Evolutionary conservation across 75 land plant species (phyloP).

Genomic region (Larix kaempferi): DNA sequence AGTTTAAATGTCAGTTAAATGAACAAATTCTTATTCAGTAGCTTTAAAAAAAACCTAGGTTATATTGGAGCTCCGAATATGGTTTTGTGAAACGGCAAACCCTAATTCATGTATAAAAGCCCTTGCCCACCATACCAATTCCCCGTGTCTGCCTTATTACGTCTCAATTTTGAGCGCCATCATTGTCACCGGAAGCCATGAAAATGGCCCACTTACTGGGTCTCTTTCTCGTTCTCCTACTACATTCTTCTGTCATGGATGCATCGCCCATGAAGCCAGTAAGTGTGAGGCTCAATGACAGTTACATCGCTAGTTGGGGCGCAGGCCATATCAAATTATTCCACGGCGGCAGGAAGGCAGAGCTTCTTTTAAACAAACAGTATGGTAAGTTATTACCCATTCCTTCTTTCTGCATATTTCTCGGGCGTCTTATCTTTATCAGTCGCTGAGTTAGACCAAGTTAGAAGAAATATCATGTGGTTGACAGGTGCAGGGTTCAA

Average conservation of each 20-base stretch:
- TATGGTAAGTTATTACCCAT: not conserved
- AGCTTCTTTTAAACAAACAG: not conserved
- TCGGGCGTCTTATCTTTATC: no score
- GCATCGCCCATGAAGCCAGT: not conserved
- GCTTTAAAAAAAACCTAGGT: no score
- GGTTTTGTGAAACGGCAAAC: no score
- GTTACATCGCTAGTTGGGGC: not conserved
- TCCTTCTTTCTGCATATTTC: not conserved
- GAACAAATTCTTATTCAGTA: no score
- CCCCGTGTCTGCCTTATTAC: no score
- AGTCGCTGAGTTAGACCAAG: no score
- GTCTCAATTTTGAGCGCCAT: no score
- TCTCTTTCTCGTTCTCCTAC: not conserved
- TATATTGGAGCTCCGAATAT: no score
- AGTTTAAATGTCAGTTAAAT: no score
- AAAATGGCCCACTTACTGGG: not conserved
- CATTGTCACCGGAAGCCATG: not conserved
- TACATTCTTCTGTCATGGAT: not conserved
- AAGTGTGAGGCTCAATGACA: not conserved
- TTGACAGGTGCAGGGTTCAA: conserved; percentile 18
- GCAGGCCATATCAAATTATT: not conserved
- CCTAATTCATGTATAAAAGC: no score
- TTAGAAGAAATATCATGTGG: not conserved
- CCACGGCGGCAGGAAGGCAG: not conserved
- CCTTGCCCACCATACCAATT: no score